A percentile compares a stretch with the other conserved stretches of the same genome.
phyloP scores from a whole-genome alignment of 2,329 filamentous ascomycete genomes.

The Paecilomyces sp. region DNA sequence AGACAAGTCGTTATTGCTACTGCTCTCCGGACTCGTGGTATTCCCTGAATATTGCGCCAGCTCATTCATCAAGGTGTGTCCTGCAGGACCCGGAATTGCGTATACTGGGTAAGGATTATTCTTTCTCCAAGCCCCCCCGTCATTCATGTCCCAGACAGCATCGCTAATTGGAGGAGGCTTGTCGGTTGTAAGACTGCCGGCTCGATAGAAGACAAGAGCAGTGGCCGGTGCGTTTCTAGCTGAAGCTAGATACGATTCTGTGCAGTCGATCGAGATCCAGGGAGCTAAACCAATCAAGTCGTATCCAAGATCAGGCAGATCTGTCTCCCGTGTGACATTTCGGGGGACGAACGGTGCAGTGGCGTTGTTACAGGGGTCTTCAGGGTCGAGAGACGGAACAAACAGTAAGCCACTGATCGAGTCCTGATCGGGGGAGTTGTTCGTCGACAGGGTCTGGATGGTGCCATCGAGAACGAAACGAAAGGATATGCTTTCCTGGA shows the following conservation, averaged over 20 bases:
- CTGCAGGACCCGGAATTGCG: conserved; percentile 64
- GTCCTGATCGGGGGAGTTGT: conserved; percentile 54
- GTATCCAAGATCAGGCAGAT: conserved; percentile 61
- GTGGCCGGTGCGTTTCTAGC: conserved; percentile 57
- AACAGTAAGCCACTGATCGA: conserved; percentile 75
- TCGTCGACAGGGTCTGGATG: conserved; percentile 69
- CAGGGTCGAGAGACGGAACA: conserved; percentile 60
- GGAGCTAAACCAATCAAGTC: conserved; percentile 76
- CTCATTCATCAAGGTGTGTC: conserved; percentile 61
- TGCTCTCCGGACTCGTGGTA: conserved; percentile 45
- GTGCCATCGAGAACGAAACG: conserved; percentile 41
- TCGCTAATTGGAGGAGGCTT: conserved; percentile 62
- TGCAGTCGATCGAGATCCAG: conserved; percentile 72
- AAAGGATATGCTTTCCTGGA: conserved; percentile 25
- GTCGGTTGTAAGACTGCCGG: conserved; percentile 37
- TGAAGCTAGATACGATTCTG: conserved; percentile 60
- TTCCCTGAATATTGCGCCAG: conserved; percentile 72
- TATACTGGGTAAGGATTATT: conserved; percentile 74
- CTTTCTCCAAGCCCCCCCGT: conserved; percentile 63
- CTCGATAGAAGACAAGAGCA: conserved; percentile 51
- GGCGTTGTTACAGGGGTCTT: conserved; percentile 56
- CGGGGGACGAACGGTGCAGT: conserved; percentile 61
- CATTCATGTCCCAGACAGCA: conserved; percentile 64
- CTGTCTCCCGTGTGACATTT: conserved; percentile 65
- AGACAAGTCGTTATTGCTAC: conserved; percentile 12